Evolutionary conservation across 1,139 yeast species (phyloP).

Genomic region (Candida dubliniensis): DNA sequence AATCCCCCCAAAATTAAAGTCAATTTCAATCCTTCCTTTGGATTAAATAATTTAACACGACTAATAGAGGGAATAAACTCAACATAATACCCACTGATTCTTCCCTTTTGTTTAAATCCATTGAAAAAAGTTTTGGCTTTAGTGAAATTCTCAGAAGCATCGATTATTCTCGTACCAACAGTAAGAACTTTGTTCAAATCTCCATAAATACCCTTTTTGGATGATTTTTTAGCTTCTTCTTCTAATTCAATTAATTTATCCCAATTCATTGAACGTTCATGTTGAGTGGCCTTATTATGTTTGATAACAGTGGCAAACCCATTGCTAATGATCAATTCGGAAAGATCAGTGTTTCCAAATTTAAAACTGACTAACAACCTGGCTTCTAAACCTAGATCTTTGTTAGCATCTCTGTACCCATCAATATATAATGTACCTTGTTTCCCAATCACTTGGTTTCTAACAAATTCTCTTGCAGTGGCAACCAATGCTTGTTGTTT

Average conservation of each 20-base stretch:
- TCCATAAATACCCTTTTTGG: slow-evolving; percentile 60
- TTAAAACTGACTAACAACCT: slow-evolving; percentile 62
- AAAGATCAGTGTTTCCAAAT: slow-evolving; percentile 56
- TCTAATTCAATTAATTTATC: slow-evolving; percentile 75
- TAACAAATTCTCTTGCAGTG: slow-evolving; percentile 70
- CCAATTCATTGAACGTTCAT: slow-evolving; percentile 76
- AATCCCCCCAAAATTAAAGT: slow-evolving; percentile 79
- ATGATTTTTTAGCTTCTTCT: slow-evolving; percentile 52
- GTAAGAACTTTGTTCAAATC: slow-evolving; percentile 49
- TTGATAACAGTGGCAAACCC: slow-evolving; percentile 81
- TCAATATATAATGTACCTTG: slow-evolving; percentile 60
- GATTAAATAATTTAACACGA: slow-evolving; percentile 65
- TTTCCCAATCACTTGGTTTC: slow-evolving; percentile 71
- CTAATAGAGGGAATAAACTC: slow-evolving; percentile 71
- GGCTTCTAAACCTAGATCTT: slow-evolving; percentile 58
- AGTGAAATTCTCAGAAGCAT: slow-evolving; percentile 72
- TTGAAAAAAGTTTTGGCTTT: slow-evolving; percentile 76
- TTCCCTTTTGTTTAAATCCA: slow-evolving; percentile 65
- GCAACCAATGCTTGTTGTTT: slow-evolving; percentile 53
- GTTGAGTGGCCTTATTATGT: slow-evolving; percentile 69
- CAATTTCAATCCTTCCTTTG: slow-evolving; percentile 69
- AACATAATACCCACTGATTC: slow-evolving; percentile 58
- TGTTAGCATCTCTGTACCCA: slow-evolving; percentile 62
- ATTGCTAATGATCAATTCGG: slow-evolving; percentile 57
- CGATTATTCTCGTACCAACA: slow-evolving; percentile 63